phyloP scores from a whole-genome alignment of 169 alveolate species.

The Cryptosporidium tyzzeri region DNA sequence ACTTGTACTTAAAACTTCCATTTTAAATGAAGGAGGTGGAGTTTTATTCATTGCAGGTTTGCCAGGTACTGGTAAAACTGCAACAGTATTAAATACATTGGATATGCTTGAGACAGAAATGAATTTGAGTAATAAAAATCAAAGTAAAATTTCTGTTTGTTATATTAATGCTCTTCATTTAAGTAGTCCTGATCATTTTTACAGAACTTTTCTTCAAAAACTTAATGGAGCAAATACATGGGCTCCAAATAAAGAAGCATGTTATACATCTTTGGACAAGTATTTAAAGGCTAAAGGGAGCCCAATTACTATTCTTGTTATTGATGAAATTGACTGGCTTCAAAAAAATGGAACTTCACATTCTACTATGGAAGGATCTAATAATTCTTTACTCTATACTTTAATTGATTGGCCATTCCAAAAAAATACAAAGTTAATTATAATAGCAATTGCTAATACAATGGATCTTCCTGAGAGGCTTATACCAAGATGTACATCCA shows the following conservation, averaged over 20 bases:
- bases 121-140: slow-evolving; percentile 34
- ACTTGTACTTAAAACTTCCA: slow-evolving; percentile 67
- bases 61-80: slow-evolving; percentile 86
- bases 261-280: slow-evolving; percentile 42
- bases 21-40: slow-evolving; percentile 77
- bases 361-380: not conserved
- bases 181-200: slow-evolving; percentile 79
- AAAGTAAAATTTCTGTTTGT: slow-evolving; percentile 73
- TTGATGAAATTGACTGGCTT: slow-evolving; percentile 74
- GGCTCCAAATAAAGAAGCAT: slow-evolving; percentile 66
- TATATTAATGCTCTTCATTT: slow-evolving; percentile 81
- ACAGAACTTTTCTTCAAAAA: slow-evolving; percentile 76
- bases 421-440: slow-evolving; percentile 77
- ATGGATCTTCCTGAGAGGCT: slow-evolving; percentile 84
- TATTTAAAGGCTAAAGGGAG: slow-evolving; percentile 33
- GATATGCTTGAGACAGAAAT: slow-evolving; percentile 68
- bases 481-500: slow-evolving; percentile 76
- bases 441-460: slow-evolving; percentile 81
- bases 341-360: slow-evolving; percentile 29
- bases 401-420: slow-evolving; percentile 84
- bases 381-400: slow-evolving; percentile 77
- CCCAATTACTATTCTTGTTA: slow-evolving; percentile 52
- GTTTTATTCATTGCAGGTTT: slow-evolving; percentile 82
- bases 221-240: slow-evolving; percentile 74
- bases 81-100: slow-evolving; percentile 78